Base-by-base conservation (phyloP, 78 protist genomes). In the Dictyostelium intermedium region DNA sequence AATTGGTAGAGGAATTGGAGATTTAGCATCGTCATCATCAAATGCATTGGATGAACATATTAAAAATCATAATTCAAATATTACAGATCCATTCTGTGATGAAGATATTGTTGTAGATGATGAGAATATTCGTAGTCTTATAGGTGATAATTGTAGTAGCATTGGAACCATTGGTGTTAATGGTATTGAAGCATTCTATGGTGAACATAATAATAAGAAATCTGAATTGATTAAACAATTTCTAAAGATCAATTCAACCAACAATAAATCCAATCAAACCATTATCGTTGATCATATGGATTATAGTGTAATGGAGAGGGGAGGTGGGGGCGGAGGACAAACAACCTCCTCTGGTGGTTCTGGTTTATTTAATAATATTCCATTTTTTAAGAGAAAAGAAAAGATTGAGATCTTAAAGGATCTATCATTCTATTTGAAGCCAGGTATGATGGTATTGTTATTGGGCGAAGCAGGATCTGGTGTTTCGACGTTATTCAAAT, bases 391-490 rank as follows among this genome's bases (percentile, higher is more conserved):
- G 56, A 3, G 78, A 69, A 63, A 78, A n/a, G 53, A 35, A 23
- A 43, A 70, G 23, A 34, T 80, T 60, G 60, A 45, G 14, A 80
- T 89, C 34, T 41, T 89, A 47, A 43, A 41, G 7, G 63, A 89
- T 70, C 0, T 89, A 10, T 89, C 94, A 27, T 89, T 89, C 23
- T 87, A 87, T 66, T 87, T 89, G 25, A 80, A 78, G 34, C 87
- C 94, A 34, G 94, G 94, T n/a, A 89, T 80, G 87, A 89, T 89
- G 94, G 86, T 80, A 30, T 70, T 89, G n/a, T 80, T 78, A 50
- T 45, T 89, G 16, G 69, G 69, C 18, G 94, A 81, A 41, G 87
- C 94, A 45, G 74, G 94, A 18, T 60, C 87, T 3, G 94, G 94
- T 23, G 83, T 66, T 23, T 61, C 84, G 45, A 27, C 87, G 18